Percentiles rank a stretch among this genome's conserved stretches.
Conservation (phyloP, 1,284 basidiomycete species). For the Gastroboletus turbinatus region DNA sequence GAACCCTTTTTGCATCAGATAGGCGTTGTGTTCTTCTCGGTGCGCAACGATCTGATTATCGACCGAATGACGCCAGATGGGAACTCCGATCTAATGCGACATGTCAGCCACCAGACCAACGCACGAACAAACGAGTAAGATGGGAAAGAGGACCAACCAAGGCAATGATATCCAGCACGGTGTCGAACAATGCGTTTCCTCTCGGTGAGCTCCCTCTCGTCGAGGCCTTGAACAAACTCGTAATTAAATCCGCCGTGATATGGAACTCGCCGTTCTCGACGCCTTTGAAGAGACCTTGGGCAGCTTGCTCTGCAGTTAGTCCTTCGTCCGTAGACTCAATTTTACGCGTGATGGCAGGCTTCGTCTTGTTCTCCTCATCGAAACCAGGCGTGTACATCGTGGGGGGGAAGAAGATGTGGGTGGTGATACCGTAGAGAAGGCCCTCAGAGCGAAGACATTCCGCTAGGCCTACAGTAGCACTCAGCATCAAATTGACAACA, state of each 20-base stretch:
- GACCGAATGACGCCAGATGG: slow-evolving; percentile 34
- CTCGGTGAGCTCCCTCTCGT: slow-evolving; percentile 68
- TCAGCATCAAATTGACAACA: background rate
- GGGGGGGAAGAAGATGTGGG: slow-evolving; percentile 87
- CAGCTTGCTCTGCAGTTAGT: slow-evolving; percentile 66
- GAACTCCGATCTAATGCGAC: slow-evolving; percentile 27
- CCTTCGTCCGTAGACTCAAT: slow-evolving; percentile 82
- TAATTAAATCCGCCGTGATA: slow-evolving; percentile 73
- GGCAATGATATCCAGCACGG: slow-evolving; percentile 24
- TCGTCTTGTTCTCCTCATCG: slow-evolving; percentile 78
- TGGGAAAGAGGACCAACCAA: slow-evolving; percentile 15
- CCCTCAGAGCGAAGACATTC: slow-evolving; percentile 86
- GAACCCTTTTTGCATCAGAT: slow-evolving; percentile 30
- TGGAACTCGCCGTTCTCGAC: slow-evolving; percentile 73
- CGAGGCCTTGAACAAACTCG: slow-evolving; percentile 66
- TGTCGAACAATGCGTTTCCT: slow-evolving; percentile 23
- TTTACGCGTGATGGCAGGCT: slow-evolving; percentile 77
- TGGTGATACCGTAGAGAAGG: slow-evolving; percentile 73
- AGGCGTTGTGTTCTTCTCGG: slow-evolving; percentile 27
- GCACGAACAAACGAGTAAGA: background rate
- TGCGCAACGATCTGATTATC: slow-evolving; percentile 30
- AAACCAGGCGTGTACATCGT: slow-evolving; percentile 86
- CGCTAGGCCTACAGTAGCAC: slow-evolving; percentile 62
- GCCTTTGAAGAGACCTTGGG: slow-evolving; percentile 65
- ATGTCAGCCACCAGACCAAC: background rate